Evolutionary conservation across 2,329 filamentous ascomycete species (phyloP).

Genomic region (Colletotrichum higginsianum): DNA sequence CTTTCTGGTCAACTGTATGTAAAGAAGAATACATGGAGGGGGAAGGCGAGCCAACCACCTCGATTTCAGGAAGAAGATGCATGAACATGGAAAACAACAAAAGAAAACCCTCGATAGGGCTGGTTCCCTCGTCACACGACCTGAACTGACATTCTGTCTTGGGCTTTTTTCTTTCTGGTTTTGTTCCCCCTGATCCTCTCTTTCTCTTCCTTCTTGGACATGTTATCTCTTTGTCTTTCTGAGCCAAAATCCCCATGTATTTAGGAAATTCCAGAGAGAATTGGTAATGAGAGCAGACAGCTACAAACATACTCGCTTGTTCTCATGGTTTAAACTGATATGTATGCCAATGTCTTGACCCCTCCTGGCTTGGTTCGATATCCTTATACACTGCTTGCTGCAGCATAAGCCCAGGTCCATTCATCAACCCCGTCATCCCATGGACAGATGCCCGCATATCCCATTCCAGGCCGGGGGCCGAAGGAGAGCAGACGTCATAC

Average conservation of each 20-base stretch:
- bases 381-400: background rate
- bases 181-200: background rate
- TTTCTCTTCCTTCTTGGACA: constrained; percentile 7
- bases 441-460: background rate
- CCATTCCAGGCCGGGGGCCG: no score
- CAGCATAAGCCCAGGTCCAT: background rate
- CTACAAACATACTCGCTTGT: constrained; percentile 16
- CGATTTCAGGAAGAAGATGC: constrained; percentile 24
- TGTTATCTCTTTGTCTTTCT: constrained; percentile 2
- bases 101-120: constrained; percentile 37
- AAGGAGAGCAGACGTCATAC: background rate
- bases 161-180: constrained; percentile 15
- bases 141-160: constrained; percentile 18
- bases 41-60: constrained; percentile 20
- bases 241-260: constrained; percentile 19
- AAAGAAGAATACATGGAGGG: constrained; percentile 17
- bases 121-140: constrained; percentile 37
- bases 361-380: no score
- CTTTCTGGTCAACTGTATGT: constrained; percentile 27
- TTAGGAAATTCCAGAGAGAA: constrained; percentile 10
- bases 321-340: background rate
- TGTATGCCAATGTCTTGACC: background rate
- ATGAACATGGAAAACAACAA: constrained; percentile 17
- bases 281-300: constrained; percentile 38
- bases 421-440: background rate